Base-by-base conservation (phyloP, 2,329 filamentous ascomycete genomes). In the Daldinia sp. region DNA sequence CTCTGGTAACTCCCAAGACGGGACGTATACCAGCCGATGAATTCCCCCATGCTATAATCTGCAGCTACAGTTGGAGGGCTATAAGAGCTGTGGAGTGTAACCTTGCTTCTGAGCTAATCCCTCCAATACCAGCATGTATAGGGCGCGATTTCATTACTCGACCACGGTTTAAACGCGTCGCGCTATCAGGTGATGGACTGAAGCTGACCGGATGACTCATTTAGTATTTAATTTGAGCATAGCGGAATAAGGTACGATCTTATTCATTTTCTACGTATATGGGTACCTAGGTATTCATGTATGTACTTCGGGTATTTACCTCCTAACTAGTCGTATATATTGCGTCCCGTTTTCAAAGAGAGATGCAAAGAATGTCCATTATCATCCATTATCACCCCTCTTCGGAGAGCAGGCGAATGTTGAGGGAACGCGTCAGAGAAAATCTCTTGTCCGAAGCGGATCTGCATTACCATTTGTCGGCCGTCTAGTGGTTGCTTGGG, bases 181-280 rank as follows among this genome's bases (percentile, higher is more conserved):
- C 73, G 73, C n/a, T 72, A 67, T 76, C 73, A 76, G 74, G 74
- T 76, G 74, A 76, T 65, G 64, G 18, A 57, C 42, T 68, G 20
- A 4, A 15, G 56, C 42, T 68, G 30, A 4, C 46, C 26, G 26
- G 46, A 51, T 64, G 63, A 64, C 39, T 59, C 60, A 61, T 62
- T 60, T 12, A 3, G n/a, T 42, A 57, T 35, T 54, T 59, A 46
- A 60, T 63, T 23, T 23, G 20, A 7, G 12, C 23, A 35, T 35
- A 35, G 7, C 10, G 33, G 5, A 9, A 7, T 35, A 9, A 35
- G 33, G 33, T 35, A 33, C 30, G 7, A 23, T 54, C n/a, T 26
- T 18, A 4, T 26, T 37, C 9, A 15, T 23, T 56, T 56, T 9
- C 33, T 10, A 6, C 9, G 6, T 7, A 10, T 10, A 35, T 35